Conservation (phyloP, 2,329 filamentous ascomycete genomes). For the Hortaea sp. region DNA sequence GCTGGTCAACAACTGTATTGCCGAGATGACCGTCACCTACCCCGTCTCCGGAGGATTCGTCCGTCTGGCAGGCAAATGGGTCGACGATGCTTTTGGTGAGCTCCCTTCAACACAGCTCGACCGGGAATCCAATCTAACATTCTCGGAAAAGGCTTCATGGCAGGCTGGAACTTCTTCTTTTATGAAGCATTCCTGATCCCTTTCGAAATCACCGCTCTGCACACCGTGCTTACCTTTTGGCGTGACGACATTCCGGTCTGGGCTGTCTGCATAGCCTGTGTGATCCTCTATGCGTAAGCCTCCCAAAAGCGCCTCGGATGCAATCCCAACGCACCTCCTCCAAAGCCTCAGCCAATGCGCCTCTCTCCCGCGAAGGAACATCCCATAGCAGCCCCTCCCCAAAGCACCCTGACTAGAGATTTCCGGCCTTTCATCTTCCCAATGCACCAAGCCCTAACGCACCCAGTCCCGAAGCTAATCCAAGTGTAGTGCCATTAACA, state of each 20-base stretch:
- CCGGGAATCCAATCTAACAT: no score
- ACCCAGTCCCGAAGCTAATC: constrained; percentile 2
- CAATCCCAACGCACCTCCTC: constrained; percentile 3
- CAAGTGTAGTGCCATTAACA: constrained; percentile 22
- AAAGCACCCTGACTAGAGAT: no score
- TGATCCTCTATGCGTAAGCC: constrained; percentile 21
- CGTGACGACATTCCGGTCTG: constrained; percentile 34
- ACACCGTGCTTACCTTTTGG: constrained; percentile 32
- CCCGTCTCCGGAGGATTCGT: constrained; percentile 55
- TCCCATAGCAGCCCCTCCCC: background rate
- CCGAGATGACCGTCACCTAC: constrained; percentile 55
- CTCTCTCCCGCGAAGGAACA: background rate
- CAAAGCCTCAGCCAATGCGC: background rate
- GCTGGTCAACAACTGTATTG: constrained; percentile 55
- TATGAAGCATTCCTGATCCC: constrained; percentile 44
- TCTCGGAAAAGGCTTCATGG: background rate
- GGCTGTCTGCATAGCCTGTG: constrained; percentile 32
- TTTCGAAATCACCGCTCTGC: constrained; percentile 42
- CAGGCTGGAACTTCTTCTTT: constrained; percentile 39
- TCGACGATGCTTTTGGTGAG: constrained; percentile 51
- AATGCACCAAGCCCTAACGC: constrained; percentile 1
- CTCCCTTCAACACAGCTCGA: background rate
- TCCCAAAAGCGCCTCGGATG: constrained; percentile 1
- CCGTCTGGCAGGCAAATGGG: constrained; percentile 54
- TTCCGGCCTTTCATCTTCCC: background rate